Conservation (phyloP, 768 basidiomycete genomes). For the Clavaria fumosa region DNA sequence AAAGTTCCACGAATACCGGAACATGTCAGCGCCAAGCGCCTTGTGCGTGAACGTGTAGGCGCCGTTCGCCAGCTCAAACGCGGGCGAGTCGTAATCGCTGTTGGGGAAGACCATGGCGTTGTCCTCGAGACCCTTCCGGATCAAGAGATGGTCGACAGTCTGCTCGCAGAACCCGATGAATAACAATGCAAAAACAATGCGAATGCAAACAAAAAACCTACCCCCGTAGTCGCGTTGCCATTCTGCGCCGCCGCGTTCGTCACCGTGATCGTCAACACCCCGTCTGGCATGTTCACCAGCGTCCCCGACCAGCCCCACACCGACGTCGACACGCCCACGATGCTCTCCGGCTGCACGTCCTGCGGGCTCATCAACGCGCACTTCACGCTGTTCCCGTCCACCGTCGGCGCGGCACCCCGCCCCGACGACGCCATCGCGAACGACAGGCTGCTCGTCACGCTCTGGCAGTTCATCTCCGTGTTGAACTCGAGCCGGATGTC, state of each 20-base stretch:
- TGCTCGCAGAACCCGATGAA: conserved; percentile 15
- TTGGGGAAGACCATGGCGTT: conserved; percentile 84
- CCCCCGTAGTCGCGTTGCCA: conserved; percentile 35
- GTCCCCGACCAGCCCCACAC: conserved; percentile 64
- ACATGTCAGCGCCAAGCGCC: conserved; percentile 74
- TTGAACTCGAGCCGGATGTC: conserved; percentile 72
- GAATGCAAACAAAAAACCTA: conserved; percentile 24
- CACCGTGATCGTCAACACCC: conserved; percentile 61
- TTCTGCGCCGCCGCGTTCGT: conserved; percentile 33
- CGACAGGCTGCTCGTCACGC: conserved; percentile 45
- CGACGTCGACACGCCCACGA: conserved; percentile 43
- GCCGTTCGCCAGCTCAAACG: conserved; percentile 39
- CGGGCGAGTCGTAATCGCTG: conserved; percentile 54
- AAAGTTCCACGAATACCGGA: conserved; percentile 80
- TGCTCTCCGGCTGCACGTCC: conserved; percentile 26
- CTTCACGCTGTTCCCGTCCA: conserved; percentile 24
- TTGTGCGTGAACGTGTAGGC: conserved; percentile 68
- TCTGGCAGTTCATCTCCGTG: conserved; percentile 53
- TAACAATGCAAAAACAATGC: conserved; percentile 3
- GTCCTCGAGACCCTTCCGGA: conserved; percentile 60
- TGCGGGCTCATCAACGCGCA: conserved; percentile 38
- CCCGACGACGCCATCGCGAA: conserved; percentile 60
- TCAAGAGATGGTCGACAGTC: conserved; percentile 59
- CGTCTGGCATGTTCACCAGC: conserved; percentile 62
- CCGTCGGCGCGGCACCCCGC: conserved; percentile 36